These are phyloP conservation scores for Tolypocladium album DNA, from an alignment of 2,329 filamentous ascomycete species.

Conservation along the genomic window DNA sequence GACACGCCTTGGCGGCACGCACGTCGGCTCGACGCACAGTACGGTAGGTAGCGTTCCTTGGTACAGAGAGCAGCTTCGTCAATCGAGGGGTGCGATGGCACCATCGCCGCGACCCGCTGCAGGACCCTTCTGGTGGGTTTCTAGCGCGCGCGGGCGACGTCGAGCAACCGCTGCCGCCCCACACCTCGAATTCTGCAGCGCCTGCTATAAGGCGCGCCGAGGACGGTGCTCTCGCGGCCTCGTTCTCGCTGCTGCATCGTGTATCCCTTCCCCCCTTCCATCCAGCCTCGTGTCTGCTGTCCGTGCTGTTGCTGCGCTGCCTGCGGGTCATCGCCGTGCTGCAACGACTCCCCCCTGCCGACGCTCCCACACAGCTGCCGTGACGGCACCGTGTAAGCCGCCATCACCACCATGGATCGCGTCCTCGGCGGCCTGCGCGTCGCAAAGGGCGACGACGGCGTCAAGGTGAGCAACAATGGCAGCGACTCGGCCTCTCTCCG, in stretches of 20 bases:
- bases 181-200: not conserved
- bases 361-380: not conserved
- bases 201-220: not conserved
- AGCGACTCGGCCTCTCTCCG: constrained; percentile 3
- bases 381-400: not conserved
- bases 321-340: no score
- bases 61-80: no score
- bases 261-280: not conserved
- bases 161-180: not conserved
- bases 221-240: not conserved
- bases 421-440: not conserved
- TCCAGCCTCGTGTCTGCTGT: not conserved
- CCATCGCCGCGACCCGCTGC: constrained; percentile 8
- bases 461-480: constrained; percentile 1
- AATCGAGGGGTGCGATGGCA: constrained; percentile 9
- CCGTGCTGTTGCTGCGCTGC: not conserved
- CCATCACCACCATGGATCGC: constrained; percentile 1
- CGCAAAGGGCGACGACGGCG: constrained; percentile 2
- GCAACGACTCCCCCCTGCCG: not conserved
- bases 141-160: not conserved
- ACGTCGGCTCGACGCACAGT: no score
- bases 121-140: constrained; percentile 2
- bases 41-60: no score
- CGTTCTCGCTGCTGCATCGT: not conserved
- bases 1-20: no score